Evolutionary conservation across 257 asterid species (phyloP), one percentile per base, ranked within the genome.

Genomic region (Rubia yunnanensis): DNA sequence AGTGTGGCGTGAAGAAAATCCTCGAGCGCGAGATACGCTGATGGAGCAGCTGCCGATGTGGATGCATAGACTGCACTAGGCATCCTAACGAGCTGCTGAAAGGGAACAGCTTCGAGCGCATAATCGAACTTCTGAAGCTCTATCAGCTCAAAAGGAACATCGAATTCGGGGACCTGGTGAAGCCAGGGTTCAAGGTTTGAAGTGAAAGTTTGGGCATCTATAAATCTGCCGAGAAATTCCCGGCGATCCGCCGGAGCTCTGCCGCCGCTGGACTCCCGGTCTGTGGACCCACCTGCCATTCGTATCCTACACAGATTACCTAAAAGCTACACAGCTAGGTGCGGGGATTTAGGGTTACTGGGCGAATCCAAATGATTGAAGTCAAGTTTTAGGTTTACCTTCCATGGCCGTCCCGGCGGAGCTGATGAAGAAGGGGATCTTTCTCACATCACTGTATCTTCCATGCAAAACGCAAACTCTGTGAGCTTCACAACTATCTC

Each of bases 101-200:
- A 88, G 23, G 81, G 89, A 76, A 90, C 76, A 35, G 91, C 96
- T 80, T 90, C 99, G 44, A 94, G 79, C 34, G 97, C 95, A 67
- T 94, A 94, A 75, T 94, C 99, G 64, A 90, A 94, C 77, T 94
- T 88, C 57, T 90, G 97, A 76, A 94, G 90, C 72, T 94, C 99
- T 67, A 94, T 81, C 76, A 86, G 78, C 85, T 94, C 96, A 63
- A 94, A 94, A 72, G 97, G 99, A 60, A 83, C 83, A 62, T 85
- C 91, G 74, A 86, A 86, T 35, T 74, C 63, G 63, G 81, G 73
- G 50, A 81, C 62, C 53, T 88, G 86, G 61, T 84, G 83, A 38
- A 83, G 74, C 97, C 97, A 90, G 57, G 71, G 53, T 24, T 63
- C 69, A 49, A 94, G 87, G 75, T 77, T 77, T 68, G 70, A 82